A percentile compares a stretch with the other conserved stretches of the same genome.
Evolutionary conservation across 2,329 filamentous ascomycete genomes (phyloP).

Genomic region (Neurospora sp.): DNA sequence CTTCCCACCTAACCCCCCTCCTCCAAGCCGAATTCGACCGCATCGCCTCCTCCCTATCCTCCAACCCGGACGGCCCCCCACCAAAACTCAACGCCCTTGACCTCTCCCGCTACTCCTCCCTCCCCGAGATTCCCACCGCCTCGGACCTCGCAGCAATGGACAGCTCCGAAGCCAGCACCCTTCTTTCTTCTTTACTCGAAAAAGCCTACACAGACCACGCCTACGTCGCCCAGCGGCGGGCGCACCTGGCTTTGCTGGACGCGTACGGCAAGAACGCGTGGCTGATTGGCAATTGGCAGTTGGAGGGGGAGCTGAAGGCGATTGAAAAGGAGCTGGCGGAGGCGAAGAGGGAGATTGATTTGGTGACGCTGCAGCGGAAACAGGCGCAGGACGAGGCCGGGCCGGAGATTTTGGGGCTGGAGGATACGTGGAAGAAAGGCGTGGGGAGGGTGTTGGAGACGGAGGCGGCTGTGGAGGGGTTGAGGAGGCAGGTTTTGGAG

Average conservation of each 20-base stretch:
- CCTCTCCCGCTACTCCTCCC: constrained; percentile 71
- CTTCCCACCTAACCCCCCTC: constrained; percentile 53
- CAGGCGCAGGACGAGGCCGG: constrained; percentile 58
- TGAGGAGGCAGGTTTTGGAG: constrained; percentile 58
- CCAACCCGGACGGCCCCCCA: constrained; percentile 24
- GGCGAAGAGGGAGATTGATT: constrained; percentile 59
- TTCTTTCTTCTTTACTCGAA: constrained; percentile 54
- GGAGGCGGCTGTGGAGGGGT: constrained; percentile 68
- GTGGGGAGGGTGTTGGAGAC: constrained; percentile 76
- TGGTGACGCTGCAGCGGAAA: constrained; percentile 60
- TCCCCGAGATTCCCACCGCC: constrained; percentile 29
- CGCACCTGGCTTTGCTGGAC: constrained; percentile 63
- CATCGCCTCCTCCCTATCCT: constrained; percentile 32
- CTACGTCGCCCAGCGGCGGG: constrained; percentile 41
- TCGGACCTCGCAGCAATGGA: constrained; percentile 25
- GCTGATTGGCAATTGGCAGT: constrained; percentile 72
- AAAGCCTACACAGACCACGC: constrained; percentile 38
- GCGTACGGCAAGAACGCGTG: constrained; percentile 81
- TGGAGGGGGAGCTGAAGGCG: constrained; percentile 59
- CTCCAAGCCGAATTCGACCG: constrained; percentile 60
- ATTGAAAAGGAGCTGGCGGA: constrained; percentile 68
- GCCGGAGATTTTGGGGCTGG: constrained; percentile 59
- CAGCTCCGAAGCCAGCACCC: constrained; percentile 14
- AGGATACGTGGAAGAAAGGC: constrained; percentile 69
- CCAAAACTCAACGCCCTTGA: constrained; percentile 56